Evolutionary conservation across 371 early-diverging fungal genomes (phyloP).

Genomic region (Mucor sp.): DNA sequence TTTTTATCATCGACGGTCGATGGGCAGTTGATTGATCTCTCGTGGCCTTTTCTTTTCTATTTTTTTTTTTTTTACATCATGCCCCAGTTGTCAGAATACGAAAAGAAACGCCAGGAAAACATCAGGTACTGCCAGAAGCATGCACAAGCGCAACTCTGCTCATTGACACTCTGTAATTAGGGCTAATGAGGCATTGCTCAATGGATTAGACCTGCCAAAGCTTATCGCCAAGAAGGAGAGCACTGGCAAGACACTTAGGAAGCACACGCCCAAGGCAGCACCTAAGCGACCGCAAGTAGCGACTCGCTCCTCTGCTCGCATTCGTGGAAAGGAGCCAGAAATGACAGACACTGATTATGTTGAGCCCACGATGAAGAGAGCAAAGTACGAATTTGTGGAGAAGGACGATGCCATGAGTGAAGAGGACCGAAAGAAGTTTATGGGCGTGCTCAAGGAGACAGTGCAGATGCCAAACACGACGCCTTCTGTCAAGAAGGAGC

Average conservation of each 20-base stretch:
- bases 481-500: constrained; percentile 11
- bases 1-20: not conserved
- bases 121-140: constrained; percentile 37
- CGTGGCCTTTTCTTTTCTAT: too few species aligned
- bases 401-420: constrained; percentile 30
- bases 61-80: not conserved
- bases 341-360: not conserved
- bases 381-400: not conserved
- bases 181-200: constrained; percentile 47
- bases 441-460: constrained; percentile 21
- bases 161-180: constrained; percentile 7
- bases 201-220: constrained; percentile 31
- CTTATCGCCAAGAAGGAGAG: not conserved
- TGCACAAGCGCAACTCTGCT: not conserved
- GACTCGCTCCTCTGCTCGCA: constrained; percentile 43
- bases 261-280: constrained; percentile 15
- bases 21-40: not conserved
- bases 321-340: constrained; percentile 35
- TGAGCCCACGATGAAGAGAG: not conserved
- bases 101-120: constrained; percentile 46
- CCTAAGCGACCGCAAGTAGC: constrained; percentile 30
- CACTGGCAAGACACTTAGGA: constrained; percentile 5
- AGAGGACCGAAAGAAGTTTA: constrained; percentile 25
- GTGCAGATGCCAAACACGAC: constrained; percentile 23
- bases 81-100: constrained; percentile 37